Evolutionary conservation across 108 stramenopile genomes (phyloP), one percentile per base, ranked within the genome.

Genomic region (Cyclotella baltica): DNA sequence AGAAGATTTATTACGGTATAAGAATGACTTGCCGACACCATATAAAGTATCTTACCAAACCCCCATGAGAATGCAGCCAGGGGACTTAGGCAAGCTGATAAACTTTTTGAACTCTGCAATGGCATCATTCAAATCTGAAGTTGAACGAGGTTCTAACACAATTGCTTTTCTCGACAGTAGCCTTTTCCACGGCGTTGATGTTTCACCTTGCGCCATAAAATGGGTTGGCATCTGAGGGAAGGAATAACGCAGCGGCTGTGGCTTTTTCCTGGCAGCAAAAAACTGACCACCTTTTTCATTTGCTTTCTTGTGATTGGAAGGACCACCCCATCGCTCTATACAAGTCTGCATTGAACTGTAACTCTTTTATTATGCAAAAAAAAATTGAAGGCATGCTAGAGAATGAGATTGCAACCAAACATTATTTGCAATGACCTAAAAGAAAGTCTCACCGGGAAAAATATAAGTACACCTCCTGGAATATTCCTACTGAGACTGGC

Each of bases 401-500:
- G 51, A 20, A 52, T n/a, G 19, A 52, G 51, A 10, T n/a, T 52
- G 51, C 51, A 43, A 10, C 40, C 13, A 43, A 43, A 43, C n/a
- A n/a, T n/a, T n/a, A n/a, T n/a, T n/a, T n/a, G n/a, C n/a, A 43
- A 13, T 10, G 40, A 43, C 6, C 40, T 6, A 43, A 43, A 10
- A 10, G 40, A 10, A 43, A 13, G 13, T n/a, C 51, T 52, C n/a
- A 52, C 51, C 4, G 98, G 98, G 68, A 99, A 99, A 72, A 99
- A 99, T 4, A 98, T 87, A 33, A 99, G 87, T 65, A 99, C 85
- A 3, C 99, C 99, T 18, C 89, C 97, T 1, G 98, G 97, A 16
- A 97, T 87, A 20, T 96, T 81, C 30, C 86, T 82, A 5, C 88
- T 83, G 8, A 98, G 73, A 51, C 79, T 86, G 13, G 94, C 88